Evolutionary conservation across 805 yeast genomes (phyloP).

Genomic region (Ogataea thermomethanolica): DNA sequence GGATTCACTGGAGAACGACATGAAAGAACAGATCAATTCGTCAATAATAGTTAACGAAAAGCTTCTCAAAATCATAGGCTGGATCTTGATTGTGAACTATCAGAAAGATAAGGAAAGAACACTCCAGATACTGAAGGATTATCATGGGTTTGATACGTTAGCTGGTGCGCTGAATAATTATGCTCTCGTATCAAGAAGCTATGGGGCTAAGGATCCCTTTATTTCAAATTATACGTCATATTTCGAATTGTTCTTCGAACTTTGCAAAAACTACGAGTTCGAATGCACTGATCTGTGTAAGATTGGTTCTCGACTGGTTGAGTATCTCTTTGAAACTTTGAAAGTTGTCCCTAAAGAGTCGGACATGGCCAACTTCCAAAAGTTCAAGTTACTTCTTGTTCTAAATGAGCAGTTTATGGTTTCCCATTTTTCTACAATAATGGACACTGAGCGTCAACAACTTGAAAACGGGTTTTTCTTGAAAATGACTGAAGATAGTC

Average conservation of each 20-base stretch:
- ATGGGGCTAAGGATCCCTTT: slow-evolving; percentile 29
- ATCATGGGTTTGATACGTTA: slow-evolving; percentile 48
- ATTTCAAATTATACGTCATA: slow-evolving; percentile 28
- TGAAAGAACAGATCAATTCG: slow-evolving; percentile 20
- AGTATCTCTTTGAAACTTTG: slow-evolving; percentile 45
- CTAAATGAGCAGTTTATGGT: slow-evolving; percentile 89
- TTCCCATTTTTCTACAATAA: slow-evolving; percentile 34
- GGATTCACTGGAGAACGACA: slow-evolving; percentile 12
- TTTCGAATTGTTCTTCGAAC: slow-evolving; percentile 52
- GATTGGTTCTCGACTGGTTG: slow-evolving; percentile 44
- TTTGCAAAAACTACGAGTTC: slow-evolving; percentile 49
- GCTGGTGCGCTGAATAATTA: slow-evolving; percentile 27
- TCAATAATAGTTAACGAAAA: slow-evolving; percentile 28
- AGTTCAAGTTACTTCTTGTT: slow-evolving; percentile 67
- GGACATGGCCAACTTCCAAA: slow-evolving; percentile 60
- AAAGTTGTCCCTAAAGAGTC: slow-evolving; percentile 41
- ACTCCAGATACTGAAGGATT: slow-evolving; percentile 46
- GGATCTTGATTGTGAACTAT: slow-evolving; percentile 29
- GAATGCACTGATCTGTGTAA: slow-evolving; percentile 37
- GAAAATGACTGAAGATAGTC: slow-evolving; percentile 43
- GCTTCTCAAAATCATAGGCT: slow-evolving; percentile 32
- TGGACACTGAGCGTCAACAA: slow-evolving; percentile 15
- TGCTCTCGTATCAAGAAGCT: slow-evolving; percentile 36
- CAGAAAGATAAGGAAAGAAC: slow-evolving; percentile 27
- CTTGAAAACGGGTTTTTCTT: slow-evolving; percentile 50